Evolutionary conservation across 345 rosid genomes (phyloP).

Genomic region (Syzygium aqueum): DNA sequence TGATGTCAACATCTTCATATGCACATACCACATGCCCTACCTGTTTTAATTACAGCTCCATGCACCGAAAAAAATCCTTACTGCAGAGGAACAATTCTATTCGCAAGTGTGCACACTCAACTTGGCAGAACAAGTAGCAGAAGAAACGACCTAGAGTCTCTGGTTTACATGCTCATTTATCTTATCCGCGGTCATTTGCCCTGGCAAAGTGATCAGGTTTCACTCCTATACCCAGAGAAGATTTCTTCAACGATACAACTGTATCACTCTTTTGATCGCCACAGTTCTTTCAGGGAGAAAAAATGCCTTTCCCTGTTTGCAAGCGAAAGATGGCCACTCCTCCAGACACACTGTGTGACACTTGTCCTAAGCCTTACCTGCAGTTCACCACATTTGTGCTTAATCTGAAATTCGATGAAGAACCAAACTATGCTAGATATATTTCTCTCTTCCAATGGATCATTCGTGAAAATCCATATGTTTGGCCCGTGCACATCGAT

Average conservation of each 20-base stretch:
- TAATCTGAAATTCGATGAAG: constrained; percentile 6
- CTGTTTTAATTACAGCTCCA: background rate
- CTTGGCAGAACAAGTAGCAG: constrained; percentile 9
- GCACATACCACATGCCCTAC: background rate
- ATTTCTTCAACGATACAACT: background rate
- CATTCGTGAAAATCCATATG: background rate
- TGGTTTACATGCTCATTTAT: constrained; percentile 3
- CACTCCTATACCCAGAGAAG: background rate
- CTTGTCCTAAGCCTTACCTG: background rate
- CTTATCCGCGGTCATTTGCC: constrained; percentile 1
- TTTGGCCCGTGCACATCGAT: background rate
- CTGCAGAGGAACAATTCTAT: background rate
- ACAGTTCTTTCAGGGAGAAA: background rate
- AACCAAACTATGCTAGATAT: background rate
- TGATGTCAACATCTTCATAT: background rate
- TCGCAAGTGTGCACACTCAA: constrained; percentile 6
- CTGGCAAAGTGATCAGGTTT: constrained; percentile 8
- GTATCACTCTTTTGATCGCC: background rate
- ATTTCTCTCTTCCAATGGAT: background rate
- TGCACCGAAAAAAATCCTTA: background rate
- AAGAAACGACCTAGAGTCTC: constrained; percentile 9
- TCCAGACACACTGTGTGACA: background rate
- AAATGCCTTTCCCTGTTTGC: constrained; percentile 1
- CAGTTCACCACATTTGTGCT: constrained; percentile 1
- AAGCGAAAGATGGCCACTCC: constrained; percentile 5